These are phyloP conservation scores for Gossypium trilobum DNA, from an alignment of 441 rosid genomes.

Conservation along the genomic window DNA sequence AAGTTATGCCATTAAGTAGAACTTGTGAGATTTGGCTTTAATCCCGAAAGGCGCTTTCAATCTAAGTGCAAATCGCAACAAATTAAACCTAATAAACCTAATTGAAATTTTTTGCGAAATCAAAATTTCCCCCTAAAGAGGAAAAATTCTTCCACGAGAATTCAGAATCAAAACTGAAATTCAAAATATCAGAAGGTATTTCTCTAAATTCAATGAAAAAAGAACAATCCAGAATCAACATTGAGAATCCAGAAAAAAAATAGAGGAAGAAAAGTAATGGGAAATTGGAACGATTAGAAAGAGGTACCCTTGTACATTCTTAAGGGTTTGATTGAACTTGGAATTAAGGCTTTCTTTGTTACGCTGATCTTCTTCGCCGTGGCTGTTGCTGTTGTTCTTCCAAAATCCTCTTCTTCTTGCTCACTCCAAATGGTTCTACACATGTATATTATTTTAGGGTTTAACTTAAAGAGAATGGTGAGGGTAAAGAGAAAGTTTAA, in stretches of 20 bases:
- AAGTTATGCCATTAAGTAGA: neutral
- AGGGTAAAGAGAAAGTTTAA: too few relatives aligned
- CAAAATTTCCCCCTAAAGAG: neutral
- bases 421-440: too few relatives aligned
- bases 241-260: neutral
- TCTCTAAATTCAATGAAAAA: neutral
- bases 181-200: conserved; percentile 16
- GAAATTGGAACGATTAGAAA: neutral
- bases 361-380: conserved; percentile 27
- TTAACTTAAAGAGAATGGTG: too few relatives aligned
- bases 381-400: neutral
- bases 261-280: conserved; percentile 6
- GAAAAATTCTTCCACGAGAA: neutral
- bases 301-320: conserved; percentile 73
- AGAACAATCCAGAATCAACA: neutral
- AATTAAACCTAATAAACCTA: neutral
- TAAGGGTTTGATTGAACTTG: conserved; percentile 78
- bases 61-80: conserved; percentile 1
- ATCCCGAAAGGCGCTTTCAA: conserved; percentile 8
- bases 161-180: neutral
- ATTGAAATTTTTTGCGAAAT: neutral
- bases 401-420: too few relatives aligned
- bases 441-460: too few relatives aligned
- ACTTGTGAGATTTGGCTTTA: conserved; percentile 7
- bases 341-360: conserved; percentile 46